Conservation (phyloP, 768 basidiomycete genomes). For the Asterophora lycoperdoides region DNA sequence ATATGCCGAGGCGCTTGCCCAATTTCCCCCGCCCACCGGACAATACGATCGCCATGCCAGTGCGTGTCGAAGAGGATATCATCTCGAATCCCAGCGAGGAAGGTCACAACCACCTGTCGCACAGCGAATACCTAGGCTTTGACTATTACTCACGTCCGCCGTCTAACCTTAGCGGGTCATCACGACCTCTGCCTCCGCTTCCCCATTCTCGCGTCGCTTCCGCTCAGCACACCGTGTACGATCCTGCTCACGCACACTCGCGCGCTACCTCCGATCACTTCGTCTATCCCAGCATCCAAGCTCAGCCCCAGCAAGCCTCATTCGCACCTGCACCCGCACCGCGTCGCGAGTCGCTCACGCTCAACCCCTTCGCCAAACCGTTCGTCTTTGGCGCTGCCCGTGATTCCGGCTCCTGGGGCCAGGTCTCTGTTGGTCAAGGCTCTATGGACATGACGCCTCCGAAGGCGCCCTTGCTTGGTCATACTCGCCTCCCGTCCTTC, state of each 20-base stretch:
- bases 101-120: conserved; percentile 31
- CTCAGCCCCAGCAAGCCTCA: conserved; percentile 20
- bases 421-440: conserved; percentile 23
- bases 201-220: conserved; percentile 67
- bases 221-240: conserved; percentile 55
- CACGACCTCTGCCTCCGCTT: conserved; percentile 53
- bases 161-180: conserved; percentile 38
- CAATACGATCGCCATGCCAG: conserved; percentile 38
- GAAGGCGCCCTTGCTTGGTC: conserved; percentile 30
- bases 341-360: conserved; percentile 47
- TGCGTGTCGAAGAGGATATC: conserved; percentile 52
- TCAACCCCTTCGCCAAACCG: conserved; percentile 81
- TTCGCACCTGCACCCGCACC: conserved; percentile 17
- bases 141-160: conserved; percentile 44
- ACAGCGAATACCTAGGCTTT: conserved; percentile 42
- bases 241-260: conserved; percentile 64
- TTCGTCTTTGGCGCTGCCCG: conserved; percentile 67
- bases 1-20: conserved; percentile 68
- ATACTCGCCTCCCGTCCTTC: conserved; percentile 44
- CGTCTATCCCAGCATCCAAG: conserved; percentile 20
- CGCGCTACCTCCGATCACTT: conserved; percentile 41
- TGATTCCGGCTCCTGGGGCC: conserved; percentile 27
- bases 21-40: conserved; percentile 78
- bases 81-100: conserved; percentile 89
- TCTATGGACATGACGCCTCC: conserved; percentile 26